These are phyloP conservation scores for Emmonsia crescens DNA, from an alignment of 2,329 filamentous ascomycete species.

Conservation along the genomic window DNA sequence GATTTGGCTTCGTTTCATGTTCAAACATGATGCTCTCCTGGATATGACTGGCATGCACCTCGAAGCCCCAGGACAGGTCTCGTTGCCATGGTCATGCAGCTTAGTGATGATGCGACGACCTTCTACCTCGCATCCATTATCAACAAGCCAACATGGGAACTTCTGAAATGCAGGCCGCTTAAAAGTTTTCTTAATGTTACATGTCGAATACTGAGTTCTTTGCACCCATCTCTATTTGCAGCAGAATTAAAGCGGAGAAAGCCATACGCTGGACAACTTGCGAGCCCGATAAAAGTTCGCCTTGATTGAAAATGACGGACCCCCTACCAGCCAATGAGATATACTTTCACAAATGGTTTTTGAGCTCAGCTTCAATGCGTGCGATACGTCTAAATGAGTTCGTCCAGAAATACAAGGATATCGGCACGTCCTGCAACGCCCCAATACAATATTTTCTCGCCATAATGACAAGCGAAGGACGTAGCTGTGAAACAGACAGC, in stretches of 20 bases:
- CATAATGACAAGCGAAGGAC: conserved; percentile 58
- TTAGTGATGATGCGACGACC: conserved; percentile 57
- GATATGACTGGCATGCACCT: too few relatives aligned
- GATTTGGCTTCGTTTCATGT: too few relatives aligned
- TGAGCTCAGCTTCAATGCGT: conserved; percentile 42
- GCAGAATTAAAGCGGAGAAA: conserved; percentile 23
- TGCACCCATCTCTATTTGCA: conserved; percentile 9
- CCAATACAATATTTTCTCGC: conserved; percentile 66
- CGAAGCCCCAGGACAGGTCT: conserved; percentile 55
- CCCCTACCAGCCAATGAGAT: conserved; percentile 52
- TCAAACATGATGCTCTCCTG: too few relatives aligned
- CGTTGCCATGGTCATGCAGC: conserved; percentile 60
- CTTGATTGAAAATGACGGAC: conserved; percentile 50
- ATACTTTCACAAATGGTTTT: conserved; percentile 75
- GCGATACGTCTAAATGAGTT: conserved; percentile 64
- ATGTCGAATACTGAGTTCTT: not conserved
- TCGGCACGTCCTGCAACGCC: conserved; percentile 71
- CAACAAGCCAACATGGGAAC: conserved; percentile 63
- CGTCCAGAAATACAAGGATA: conserved; percentile 55
- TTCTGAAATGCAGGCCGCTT: conserved; percentile 3
- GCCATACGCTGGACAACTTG: conserved; percentile 31
- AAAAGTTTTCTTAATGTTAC: not conserved
- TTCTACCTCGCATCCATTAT: conserved; percentile 53
- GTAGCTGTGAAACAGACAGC: conserved; percentile 61
- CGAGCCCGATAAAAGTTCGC: not conserved